These are phyloP conservation scores for Sugiyamaella paludigena DNA, from an alignment of 1,139 yeast genomes.

Conservation along the genomic window DNA sequence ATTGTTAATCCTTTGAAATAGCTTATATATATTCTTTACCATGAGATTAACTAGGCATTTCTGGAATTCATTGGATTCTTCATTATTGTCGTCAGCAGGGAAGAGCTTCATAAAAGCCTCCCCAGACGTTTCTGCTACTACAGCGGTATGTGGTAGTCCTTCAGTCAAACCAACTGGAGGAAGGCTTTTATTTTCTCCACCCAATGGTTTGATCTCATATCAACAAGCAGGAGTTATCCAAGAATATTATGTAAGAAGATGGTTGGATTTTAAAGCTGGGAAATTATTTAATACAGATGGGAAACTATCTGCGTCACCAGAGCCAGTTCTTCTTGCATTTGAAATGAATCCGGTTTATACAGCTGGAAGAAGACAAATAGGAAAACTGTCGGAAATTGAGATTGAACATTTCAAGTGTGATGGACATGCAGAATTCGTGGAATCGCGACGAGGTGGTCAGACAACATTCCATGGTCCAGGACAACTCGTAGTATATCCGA, in stretches of 20 bases:
- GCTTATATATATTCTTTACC: too few species aligned
- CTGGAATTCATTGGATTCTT: too few species aligned
- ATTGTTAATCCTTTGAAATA: too few species aligned
- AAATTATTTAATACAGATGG: conserved; percentile 9
- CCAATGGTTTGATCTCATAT: conserved; percentile 55
- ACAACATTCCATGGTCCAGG: conserved; percentile 97
- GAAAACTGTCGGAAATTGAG: conserved; percentile 40
- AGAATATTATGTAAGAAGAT: conserved; percentile 56
- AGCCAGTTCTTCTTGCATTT: conserved; percentile 68
- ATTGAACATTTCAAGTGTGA: conserved; percentile 32
- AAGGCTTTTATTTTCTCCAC: conserved; percentile 53
- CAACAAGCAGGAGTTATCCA: conserved; percentile 61
- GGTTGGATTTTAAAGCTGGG: conserved; percentile 55
- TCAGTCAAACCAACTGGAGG: not conserved
- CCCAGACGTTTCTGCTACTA: too few species aligned
- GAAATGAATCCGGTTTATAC: conserved; percentile 84
- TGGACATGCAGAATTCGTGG: conserved; percentile 54
- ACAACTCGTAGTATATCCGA: conserved; percentile 81
- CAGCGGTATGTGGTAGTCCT: too few species aligned
- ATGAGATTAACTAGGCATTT: too few species aligned
- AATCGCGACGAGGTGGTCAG: conserved; percentile 92
- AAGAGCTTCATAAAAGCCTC: too few species aligned
- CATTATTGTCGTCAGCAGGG: too few species aligned
- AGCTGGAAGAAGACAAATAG: conserved; percentile 79
- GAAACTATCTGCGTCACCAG: conserved; percentile 16